These are phyloP conservation scores for Telopea speciosissima DNA, from an alignment of 177 flowering plant species.

Conservation along the genomic window DNA sequence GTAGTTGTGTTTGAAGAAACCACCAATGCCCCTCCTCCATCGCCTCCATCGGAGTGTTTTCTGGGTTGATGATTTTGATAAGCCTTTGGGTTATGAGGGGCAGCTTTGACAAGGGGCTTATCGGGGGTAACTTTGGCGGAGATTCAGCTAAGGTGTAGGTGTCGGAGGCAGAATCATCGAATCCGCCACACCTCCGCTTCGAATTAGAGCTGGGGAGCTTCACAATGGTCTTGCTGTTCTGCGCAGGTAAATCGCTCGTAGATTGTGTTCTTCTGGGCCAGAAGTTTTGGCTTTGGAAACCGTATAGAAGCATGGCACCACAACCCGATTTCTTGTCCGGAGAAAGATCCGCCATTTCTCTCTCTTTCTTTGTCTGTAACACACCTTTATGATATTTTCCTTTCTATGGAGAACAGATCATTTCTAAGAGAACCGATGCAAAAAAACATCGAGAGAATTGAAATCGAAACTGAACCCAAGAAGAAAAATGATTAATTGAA, in stretches of 20 bases:
- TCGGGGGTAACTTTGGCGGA: slow-evolving; percentile 13
- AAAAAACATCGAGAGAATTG: not conserved
- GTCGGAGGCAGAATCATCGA: slow-evolving; percentile 32
- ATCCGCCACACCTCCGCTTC: slow-evolving; percentile 39
- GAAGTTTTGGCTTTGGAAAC: no score
- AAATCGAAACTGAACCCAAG: not conserved
- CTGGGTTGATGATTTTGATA: slow-evolving; percentile 10
- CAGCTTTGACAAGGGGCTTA: slow-evolving; percentile 19
- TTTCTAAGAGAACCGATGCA: no score
- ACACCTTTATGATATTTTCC: not conserved
- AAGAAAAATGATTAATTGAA: no score
- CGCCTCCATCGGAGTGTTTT: slow-evolving; percentile 8
- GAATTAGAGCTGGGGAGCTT: slow-evolving; percentile 23
- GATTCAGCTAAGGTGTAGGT: slow-evolving; percentile 8
- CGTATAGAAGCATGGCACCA: slow-evolving; percentile 37
- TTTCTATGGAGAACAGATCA: not conserved
- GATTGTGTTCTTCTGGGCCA: slow-evolving; percentile 54
- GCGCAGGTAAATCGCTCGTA: slow-evolving; percentile 33
- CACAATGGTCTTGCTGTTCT: slow-evolving; percentile 8
- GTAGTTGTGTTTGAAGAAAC: slow-evolving; percentile 2
- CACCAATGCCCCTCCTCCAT: slow-evolving; percentile 1
- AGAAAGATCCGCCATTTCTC: slow-evolving; percentile 29
- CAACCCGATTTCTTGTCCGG: slow-evolving; percentile 52
- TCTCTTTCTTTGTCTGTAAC: no score
- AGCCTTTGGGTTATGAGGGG: slow-evolving; percentile 7